phyloP scores from a whole-genome alignment of 495 filamentous ascomycete genomes.

The Apiosordaria backusii region DNA sequence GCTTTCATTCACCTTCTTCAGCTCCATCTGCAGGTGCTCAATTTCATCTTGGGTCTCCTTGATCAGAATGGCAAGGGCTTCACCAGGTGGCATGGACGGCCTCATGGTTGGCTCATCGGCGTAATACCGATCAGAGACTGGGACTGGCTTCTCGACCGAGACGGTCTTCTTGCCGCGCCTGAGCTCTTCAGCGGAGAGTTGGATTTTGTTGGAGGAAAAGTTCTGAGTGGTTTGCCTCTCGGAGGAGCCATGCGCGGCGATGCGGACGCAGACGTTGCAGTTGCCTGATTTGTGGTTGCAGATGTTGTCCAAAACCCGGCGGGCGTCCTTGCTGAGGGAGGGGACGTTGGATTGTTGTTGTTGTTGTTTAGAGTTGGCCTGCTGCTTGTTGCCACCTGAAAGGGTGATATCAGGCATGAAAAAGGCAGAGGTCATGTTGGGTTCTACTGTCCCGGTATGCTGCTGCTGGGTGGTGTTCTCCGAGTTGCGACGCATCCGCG shows the following conservation, averaged over 20 bases:
- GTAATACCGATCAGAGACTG: slow-evolving; percentile 64
- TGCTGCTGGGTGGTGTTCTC: slow-evolving; percentile 29
- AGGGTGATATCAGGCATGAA: slow-evolving; percentile 50
- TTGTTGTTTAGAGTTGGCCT: slow-evolving; percentile 22
- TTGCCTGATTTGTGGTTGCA: slow-evolving; percentile 64
- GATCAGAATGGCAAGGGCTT: slow-evolving; percentile 75
- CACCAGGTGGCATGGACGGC: slow-evolving; percentile 67
- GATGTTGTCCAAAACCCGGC: slow-evolving; percentile 56
- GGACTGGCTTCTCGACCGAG: slow-evolving; percentile 62
- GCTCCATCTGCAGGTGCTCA: slow-evolving; percentile 68
- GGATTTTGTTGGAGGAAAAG: slow-evolving; percentile 15
- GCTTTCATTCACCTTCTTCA: slow-evolving; percentile 51
- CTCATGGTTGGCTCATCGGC: slow-evolving; percentile 70
- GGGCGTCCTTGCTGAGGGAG: slow-evolving; percentile 46
- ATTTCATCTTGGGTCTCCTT: slow-evolving; percentile 81
- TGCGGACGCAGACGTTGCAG: slow-evolving; percentile 70
- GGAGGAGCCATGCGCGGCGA: slow-evolving; percentile 39
- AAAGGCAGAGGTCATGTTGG: slow-evolving; percentile 81
- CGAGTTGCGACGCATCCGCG: slow-evolving; percentile 33
- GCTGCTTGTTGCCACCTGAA: slow-evolving; percentile 29
- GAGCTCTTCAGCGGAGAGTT: slow-evolving; percentile 31
- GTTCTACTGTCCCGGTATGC: slow-evolving; percentile 31
- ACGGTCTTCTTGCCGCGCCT: slow-evolving; percentile 51
- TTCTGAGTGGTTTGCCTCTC: slow-evolving; percentile 17
- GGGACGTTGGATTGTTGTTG: slow-evolving; percentile 29